phyloP scores from a whole-genome alignment of 306 rosid species.

The Begonia fuchsioides region DNA sequence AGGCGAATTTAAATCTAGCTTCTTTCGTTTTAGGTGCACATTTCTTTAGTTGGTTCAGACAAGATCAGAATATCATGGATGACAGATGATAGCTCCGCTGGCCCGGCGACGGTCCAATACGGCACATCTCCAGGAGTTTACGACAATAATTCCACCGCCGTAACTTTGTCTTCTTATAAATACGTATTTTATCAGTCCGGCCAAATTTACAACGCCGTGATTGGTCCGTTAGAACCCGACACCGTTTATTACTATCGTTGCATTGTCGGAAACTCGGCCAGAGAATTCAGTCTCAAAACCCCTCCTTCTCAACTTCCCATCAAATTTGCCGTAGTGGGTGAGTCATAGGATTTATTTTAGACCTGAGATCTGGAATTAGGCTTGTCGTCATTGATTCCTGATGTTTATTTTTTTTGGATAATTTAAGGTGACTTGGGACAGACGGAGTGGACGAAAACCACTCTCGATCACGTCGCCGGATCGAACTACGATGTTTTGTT shows the following conservation, averaged over 20 bases:
- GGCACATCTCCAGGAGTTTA: constrained; percentile 32
- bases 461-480: constrained; percentile 37
- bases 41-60: constrained; percentile 54
- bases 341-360: no score
- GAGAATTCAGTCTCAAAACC: constrained; percentile 37
- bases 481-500: constrained; percentile 57
- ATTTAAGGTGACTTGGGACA: constrained; percentile 77
- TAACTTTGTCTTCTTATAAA: constrained; percentile 30
- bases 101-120: constrained; percentile 28
- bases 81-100: constrained; percentile 17
- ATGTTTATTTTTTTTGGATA: background rate
- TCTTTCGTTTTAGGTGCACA: constrained; percentile 53
- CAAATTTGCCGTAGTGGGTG: constrained; percentile 60
- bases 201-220: constrained; percentile 42
- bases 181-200: constrained; percentile 27
- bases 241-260: constrained; percentile 48
- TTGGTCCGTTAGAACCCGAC: constrained; percentile 56
- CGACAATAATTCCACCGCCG: constrained; percentile 13
- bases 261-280: constrained; percentile 18
- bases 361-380: no score
- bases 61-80: constrained; percentile 70
- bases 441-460: constrained; percentile 60
- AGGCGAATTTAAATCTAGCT: background rate
- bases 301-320: constrained; percentile 54
- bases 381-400: background rate